phyloP scores from a whole-genome alignment of 2,329 filamentous ascomycete species.

The Phoma herbarum region DNA sequence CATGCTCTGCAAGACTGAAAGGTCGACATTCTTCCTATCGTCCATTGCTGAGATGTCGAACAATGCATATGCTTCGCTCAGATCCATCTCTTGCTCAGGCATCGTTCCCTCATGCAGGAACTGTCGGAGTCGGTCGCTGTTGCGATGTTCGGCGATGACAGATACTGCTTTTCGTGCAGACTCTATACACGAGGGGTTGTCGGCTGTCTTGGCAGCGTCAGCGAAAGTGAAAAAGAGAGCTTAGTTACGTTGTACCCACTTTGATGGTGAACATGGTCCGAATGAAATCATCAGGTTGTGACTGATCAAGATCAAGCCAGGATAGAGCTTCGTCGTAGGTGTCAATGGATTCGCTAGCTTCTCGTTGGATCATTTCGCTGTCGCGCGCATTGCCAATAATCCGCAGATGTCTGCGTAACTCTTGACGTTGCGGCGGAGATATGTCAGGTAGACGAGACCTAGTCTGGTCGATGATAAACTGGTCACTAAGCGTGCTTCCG shows the following conservation, averaged over 20 bases:
- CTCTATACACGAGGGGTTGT: slow-evolving; percentile 60
- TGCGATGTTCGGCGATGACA: slow-evolving; percentile 66
- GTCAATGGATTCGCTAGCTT: slow-evolving; percentile 66
- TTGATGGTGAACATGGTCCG: slow-evolving; percentile 65
- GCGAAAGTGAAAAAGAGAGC: background rate
- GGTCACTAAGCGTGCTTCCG: slow-evolving; percentile 59
- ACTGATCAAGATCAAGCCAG: slow-evolving; percentile 63
- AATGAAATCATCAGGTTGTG: slow-evolving; percentile 65
- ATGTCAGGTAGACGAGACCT: slow-evolving; percentile 65
- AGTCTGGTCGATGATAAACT: slow-evolving; percentile 69
- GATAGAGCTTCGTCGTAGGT: slow-evolving; percentile 70
- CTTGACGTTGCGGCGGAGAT: slow-evolving; percentile 63
- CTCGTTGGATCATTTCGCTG: slow-evolving; percentile 66
- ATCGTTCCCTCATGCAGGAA: slow-evolving; percentile 64
- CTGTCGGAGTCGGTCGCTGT: slow-evolving; percentile 62
- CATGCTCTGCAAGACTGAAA: slow-evolving; percentile 48
- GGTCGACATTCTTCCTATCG: slow-evolving; percentile 62
- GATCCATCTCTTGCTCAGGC: slow-evolving; percentile 62
- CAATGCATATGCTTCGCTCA: slow-evolving; percentile 49
- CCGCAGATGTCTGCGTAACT: slow-evolving; percentile 64
- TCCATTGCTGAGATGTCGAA: slow-evolving; percentile 59
- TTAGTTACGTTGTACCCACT: slow-evolving; percentile 47
- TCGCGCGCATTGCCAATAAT: slow-evolving; percentile 67
- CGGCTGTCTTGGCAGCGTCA: slow-evolving; percentile 54
- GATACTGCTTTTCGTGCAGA: slow-evolving; percentile 64